Conservation (phyloP, 2,329 filamentous ascomycete species). For the Massarina eburnea region DNA sequence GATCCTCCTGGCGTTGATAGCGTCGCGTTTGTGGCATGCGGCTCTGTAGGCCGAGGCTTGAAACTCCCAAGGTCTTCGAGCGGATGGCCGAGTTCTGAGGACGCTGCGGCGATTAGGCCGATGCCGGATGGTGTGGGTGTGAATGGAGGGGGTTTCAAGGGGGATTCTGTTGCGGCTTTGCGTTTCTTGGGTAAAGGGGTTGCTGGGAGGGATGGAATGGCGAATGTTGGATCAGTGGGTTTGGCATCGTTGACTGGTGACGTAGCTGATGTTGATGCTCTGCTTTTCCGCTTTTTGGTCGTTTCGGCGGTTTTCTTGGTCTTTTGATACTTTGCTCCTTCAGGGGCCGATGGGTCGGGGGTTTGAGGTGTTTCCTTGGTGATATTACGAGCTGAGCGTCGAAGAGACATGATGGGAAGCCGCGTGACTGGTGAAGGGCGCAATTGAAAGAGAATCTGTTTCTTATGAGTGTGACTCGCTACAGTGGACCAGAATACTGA, state of each 20-base stretch:
- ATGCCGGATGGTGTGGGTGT: slow-evolving; percentile 54
- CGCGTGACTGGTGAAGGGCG: neutral
- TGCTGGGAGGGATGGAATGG: slow-evolving; percentile 19
- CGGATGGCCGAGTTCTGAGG: slow-evolving; percentile 25
- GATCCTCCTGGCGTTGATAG: slow-evolving; percentile 73
- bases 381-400: slow-evolving; percentile 55
- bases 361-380: slow-evolving; percentile 23
- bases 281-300: slow-evolving; percentile 29
- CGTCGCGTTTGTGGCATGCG: slow-evolving; percentile 67
- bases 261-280: slow-evolving; percentile 9
- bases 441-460: neutral
- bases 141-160: slow-evolving; percentile 25
- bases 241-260: slow-evolving; percentile 1
- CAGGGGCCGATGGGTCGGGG: slow-evolving; percentile 16
- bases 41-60: slow-evolving; percentile 60
- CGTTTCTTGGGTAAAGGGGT: slow-evolving; percentile 37
- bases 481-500: neutral
- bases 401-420: slow-evolving; percentile 50
- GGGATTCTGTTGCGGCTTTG: slow-evolving; percentile 18
- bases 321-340: slow-evolving; percentile 14
- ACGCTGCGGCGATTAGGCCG: slow-evolving; percentile 47
- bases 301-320: slow-evolving; percentile 10
- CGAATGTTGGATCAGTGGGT: slow-evolving; percentile 10
- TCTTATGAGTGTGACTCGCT: neutral
- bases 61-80: slow-evolving; percentile 22